Conservation (phyloP, 306 rosid genomes). For the Biancaea sappan region DNA sequence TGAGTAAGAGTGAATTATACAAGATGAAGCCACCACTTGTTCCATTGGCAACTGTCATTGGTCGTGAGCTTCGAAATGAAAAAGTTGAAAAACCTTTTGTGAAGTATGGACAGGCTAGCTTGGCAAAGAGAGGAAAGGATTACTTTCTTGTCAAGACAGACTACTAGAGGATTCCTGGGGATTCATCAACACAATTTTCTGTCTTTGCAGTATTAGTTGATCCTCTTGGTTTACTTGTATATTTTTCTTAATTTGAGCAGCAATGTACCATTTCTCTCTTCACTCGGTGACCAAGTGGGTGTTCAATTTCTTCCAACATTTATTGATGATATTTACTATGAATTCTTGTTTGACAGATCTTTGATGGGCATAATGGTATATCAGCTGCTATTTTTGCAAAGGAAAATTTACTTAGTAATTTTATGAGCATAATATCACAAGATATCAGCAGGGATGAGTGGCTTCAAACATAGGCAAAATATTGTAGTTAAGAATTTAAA, state of each 20-base stretch:
- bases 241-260: not conserved
- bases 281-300: conserved; percentile 37
- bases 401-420: conserved; percentile 76
- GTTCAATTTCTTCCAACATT: conserved; percentile 32
- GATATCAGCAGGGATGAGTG: conserved; percentile 88
- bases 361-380: conserved; percentile 97
- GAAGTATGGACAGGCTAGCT: conserved; percentile 94
- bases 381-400: conserved; percentile 93
- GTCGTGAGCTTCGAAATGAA: conserved; percentile 85
- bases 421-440: conserved; percentile 91
- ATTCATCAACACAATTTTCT: conserved; percentile 75
- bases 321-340: conserved; percentile 43
- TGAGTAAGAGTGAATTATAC: conserved; percentile 69
- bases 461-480: too few relatives aligned
- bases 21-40: conserved; percentile 63
- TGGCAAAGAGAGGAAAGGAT: conserved; percentile 99
- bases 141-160: conserved; percentile 84
- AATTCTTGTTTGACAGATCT: conserved; percentile 68
- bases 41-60: conserved; percentile 91
- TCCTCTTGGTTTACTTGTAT: conserved; percentile 20
- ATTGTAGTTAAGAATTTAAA: too few relatives aligned
- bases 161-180: conserved; percentile 74
- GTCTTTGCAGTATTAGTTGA: conserved; percentile 80
- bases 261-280: conserved; percentile 30
- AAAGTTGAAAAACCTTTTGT: conserved; percentile 80